Evolutionary conservation across 768 basidiomycete species (phyloP), one percentile per base, ranked within the genome.

Genomic region (Lactifluus pinguis): DNA sequence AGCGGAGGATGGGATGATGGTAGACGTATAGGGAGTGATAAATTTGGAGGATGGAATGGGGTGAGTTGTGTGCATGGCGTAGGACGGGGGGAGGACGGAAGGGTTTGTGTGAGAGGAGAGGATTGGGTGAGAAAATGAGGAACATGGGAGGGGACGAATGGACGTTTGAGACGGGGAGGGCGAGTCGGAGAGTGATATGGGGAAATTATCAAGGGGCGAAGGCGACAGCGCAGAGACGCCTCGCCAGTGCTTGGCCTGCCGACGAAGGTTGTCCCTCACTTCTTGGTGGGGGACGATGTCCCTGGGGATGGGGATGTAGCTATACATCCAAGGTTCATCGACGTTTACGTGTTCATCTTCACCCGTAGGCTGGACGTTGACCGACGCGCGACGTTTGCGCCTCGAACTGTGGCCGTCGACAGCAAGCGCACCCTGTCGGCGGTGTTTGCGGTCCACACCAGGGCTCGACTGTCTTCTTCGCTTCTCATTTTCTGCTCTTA

Each of bases 211-310:
- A 63, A 66, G 70, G 54, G 68, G 68, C 15, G 15, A 4, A 42
- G 41, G 41, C 25, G 72, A 72, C 62, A 83, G 72, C 7, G 85
- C 86, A n/a, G 82, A 80, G 34, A 88, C 73, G 2, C 87, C 86
- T 9, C 87, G 74, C 86, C 86, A 89, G 17, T 77, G 72, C 21
- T 79, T 76, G 11, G 86, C 85, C 17, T 82, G 79, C n/a, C 75
- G 73, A n/a, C 78, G 76, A 2, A 88, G 76, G 42, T 75, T 79
- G 39, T 76, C 73, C 10, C 82, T 76, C 3, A 79, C 76, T 47
- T 77, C 70, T 17, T 73, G 67, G 64, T 75, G 69, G 30, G 74
- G 72, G 49, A 80, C 67, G 63, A 79, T 69, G 67, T 85, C 82
- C 50, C 75, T 68, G 19, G 72, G 67, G 72, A 80, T 79, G 60